Conservation (phyloP, 2,329 filamentous ascomycete species). For the Ophiostoma ulmi region DNA sequence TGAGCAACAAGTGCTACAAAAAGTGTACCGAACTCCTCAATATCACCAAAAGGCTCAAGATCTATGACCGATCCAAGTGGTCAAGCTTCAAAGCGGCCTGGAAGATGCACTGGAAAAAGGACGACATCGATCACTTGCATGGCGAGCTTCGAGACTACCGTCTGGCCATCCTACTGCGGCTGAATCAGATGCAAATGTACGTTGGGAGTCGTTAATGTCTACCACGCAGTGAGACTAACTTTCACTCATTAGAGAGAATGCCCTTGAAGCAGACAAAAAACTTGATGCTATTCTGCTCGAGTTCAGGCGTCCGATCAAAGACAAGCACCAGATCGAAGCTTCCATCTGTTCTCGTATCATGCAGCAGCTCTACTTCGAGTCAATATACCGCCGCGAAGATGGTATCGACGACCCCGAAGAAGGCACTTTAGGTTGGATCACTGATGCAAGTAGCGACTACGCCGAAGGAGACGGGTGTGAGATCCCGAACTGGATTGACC, state of each 20-base stretch:
- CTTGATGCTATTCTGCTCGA: not conserved
- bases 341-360: constrained; percentile 1
- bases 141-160: not conserved
- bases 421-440: not conserved
- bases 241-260: not conserved
- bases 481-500: not conserved
- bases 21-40: not conserved
- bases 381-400: not conserved
- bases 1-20: not conserved
- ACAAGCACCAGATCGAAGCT: not conserved
- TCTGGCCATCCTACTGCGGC: not conserved
- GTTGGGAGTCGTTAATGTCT: not conserved
- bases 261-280: not conserved
- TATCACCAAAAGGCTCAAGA: not conserved
- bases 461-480: not conserved
- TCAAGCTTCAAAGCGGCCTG: constrained; percentile 2
- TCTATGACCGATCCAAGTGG: not conserved
- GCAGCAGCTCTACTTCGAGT: not conserved
- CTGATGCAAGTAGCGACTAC: not conserved
- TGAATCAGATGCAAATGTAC: constrained; percentile 11
- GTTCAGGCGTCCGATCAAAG: not conserved
- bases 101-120: not conserved
- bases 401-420: not conserved
- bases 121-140: not conserved
- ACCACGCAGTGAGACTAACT: not conserved